Evolutionary conservation across 257 asterid genomes (phyloP), one percentile per base, ranked within the genome.

Genomic region (Solanum microdontum): DNA sequence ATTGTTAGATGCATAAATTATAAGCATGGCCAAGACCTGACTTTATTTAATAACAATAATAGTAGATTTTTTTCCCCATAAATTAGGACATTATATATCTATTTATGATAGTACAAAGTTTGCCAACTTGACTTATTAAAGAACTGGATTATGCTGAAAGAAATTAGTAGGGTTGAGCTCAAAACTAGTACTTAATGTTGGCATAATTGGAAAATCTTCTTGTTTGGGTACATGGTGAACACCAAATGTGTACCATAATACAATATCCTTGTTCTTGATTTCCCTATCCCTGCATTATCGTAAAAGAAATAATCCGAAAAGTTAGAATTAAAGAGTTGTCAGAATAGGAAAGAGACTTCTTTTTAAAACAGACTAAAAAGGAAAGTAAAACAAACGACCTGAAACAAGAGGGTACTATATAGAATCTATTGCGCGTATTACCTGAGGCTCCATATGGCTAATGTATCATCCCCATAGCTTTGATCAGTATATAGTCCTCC

Each of bases 141-240:
- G 92, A 84, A 86, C 84, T 5, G 98, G 98, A 89, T 95, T 93
- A 62, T 88, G 93, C 88, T 93, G 95, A 62, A 95, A 95, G 87
- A 94, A 95, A 86, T 93, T 95, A 14, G 90, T 15, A 1, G 96
- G 96, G 45, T 89, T 87, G 23, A 95, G 94, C 89, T 93, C 94
- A 58, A 94, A 94, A 2, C 90, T 87, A n/a, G 83, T 86, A 4
- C 70, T 89, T 28, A 91, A 3, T 3, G 92, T 91, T 15, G 95
- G 94, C 97, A 94, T 94, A 39, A 94, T 60, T 3, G 95, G 96
- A 75, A 90, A 94, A 89, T 94, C 94, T 86, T 94, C 96, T 73
- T 93, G 96, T 88, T 90, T 84, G 0, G 97, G 96, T 73, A 91
- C 91, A 76, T 94, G 96, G 83, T 94, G 97, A 87, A 93, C 84